Conservation (phyloP, 202 grass and related monocot genomes). For the Eragrostis tef region DNA sequence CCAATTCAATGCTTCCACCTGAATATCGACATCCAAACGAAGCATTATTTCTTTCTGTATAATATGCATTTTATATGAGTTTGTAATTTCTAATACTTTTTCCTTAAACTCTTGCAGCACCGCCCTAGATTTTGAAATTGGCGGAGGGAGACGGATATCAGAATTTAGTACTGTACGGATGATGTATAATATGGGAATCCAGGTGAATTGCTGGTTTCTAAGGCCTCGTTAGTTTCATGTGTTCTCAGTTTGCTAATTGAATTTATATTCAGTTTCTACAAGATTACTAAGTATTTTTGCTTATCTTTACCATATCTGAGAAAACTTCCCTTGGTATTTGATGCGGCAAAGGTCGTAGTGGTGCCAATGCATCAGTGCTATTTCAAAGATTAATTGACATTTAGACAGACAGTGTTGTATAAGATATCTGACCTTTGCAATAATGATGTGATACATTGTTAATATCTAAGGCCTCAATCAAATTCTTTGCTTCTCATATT, state of each 20-base stretch:
- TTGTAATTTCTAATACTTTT: conserved; percentile 38
- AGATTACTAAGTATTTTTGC: not conserved
- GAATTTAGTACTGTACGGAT: conserved; percentile 89
- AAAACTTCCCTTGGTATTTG: not conserved
- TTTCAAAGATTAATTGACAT: not conserved
- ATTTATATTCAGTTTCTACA: not conserved
- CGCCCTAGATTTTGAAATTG: conserved; percentile 93
- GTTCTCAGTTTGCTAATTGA: conserved; percentile 40
- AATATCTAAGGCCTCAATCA: not conserved
- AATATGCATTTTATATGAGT: conserved; percentile 36
- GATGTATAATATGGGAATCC: conserved; percentile 92
- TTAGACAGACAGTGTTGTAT: not conserved
- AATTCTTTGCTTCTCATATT: conserved; percentile 22
- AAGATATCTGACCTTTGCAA: conserved; percentile 19
- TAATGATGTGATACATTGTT: conserved; percentile 1
- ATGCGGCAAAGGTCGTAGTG: not conserved
- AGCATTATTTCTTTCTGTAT: no score
- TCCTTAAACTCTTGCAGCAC: conserved; percentile 62
- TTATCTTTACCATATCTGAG: not conserved
- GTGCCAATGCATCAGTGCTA: not conserved
- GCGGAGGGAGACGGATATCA: conserved; percentile 87
- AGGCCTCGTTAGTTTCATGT: conserved; percentile 15
- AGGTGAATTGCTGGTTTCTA: conserved; percentile 62
- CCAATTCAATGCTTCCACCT: no score
- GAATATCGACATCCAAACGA: no score